Percentiles rank a stretch among this genome's conserved stretches.
Conservation (phyloP, 768 basidiomycete genomes). For the Tulasnella sp. region DNA sequence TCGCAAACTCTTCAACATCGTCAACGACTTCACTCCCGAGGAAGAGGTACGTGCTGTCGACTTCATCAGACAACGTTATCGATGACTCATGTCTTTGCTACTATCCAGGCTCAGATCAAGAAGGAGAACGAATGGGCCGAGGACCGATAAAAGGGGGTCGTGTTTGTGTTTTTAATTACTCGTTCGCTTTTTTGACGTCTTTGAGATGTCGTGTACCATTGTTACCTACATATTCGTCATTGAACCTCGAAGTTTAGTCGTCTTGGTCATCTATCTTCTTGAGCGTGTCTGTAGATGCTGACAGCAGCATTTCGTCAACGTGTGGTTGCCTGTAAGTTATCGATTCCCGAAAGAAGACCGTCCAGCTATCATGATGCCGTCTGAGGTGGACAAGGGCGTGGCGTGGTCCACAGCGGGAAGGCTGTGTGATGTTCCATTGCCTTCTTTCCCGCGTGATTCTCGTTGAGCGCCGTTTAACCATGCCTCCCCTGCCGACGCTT, state of each 20-base stretch:
- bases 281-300: background rate
- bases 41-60: conserved; percentile 85
- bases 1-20: conserved; percentile 94
- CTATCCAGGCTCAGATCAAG: conserved; percentile 82
- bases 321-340: background rate
- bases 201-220: background rate
- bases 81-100: conserved; percentile 15
- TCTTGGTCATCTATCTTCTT: background rate
- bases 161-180: background rate
- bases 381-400: no score
- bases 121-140: conserved; percentile 71
- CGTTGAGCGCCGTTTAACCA: background rate
- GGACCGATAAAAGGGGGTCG: conserved; percentile 19
- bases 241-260: background rate
- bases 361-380: background rate
- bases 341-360: background rate
- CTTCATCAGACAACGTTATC: conserved; percentile 1
- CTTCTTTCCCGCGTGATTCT: background rate
- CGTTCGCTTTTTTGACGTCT: conserved; percentile 5
- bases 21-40: conserved; percentile 97
- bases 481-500: conserved; percentile 6
- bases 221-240: background rate
- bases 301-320: background rate
- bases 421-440: background rate
- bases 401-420: background rate